These are phyloP conservation scores for Pseudoturritis turrita DNA, from an alignment of 345 rosid species.

Conservation along the genomic window DNA sequence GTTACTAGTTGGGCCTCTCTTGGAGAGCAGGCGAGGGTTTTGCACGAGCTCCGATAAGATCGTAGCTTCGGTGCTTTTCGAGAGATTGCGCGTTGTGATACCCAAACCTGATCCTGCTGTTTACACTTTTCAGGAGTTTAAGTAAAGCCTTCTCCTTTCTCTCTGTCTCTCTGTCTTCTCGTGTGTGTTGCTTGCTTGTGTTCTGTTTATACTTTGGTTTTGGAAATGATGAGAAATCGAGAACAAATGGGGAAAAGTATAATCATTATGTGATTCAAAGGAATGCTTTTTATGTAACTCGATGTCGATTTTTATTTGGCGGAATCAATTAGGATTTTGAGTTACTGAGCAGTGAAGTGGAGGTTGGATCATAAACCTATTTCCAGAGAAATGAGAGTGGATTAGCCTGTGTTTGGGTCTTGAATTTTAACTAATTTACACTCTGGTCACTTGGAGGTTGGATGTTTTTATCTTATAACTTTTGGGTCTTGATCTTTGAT, in stretches of 20 bases:
- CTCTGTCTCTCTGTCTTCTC: not conserved
- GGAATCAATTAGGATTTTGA: not conserved
- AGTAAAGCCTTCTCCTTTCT: conserved; percentile 42
- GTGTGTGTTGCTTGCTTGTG: not conserved
- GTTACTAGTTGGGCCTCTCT: conserved; percentile 27
- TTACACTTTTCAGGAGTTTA: conserved; percentile 90
- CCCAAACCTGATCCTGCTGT: conserved; percentile 88
- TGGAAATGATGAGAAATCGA: not conserved
- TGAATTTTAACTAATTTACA: too few species aligned
- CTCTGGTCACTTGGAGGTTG: too few species aligned
- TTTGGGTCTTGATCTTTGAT: too few species aligned
- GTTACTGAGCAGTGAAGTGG: not conserved
- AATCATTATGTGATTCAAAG: not conserved
- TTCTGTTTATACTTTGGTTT: not conserved
- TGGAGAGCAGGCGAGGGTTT: conserved; percentile 43
- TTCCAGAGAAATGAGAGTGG: not conserved
- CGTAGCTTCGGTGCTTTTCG: conserved; percentile 85
- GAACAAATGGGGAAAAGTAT: not conserved
- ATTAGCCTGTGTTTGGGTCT: too few species aligned
- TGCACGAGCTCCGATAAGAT: conserved; percentile 64
- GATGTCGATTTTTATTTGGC: not conserved
- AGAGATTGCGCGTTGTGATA: conserved; percentile 83
- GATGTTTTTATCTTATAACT: too few species aligned
- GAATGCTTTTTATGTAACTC: not conserved
- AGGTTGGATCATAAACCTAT: not conserved